Base-by-base conservation (phyloP, 2,329 filamentous ascomycete species). In the Aspergillus pseudotamarii region DNA sequence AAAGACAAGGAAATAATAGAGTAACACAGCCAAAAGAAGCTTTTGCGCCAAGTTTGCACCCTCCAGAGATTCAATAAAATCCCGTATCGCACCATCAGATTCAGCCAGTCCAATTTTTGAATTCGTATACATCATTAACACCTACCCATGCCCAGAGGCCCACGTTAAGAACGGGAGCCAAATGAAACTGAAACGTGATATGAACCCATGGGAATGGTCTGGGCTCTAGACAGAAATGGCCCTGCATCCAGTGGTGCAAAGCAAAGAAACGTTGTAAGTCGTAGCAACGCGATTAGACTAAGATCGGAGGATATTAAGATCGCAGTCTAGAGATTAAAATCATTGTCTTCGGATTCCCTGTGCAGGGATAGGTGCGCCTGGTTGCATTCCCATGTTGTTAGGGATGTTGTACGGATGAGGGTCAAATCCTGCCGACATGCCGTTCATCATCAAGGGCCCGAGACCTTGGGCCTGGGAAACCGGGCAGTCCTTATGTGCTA, bases 401-500 rank as follows among this genome's bases (percentile, higher is more conserved):
- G 75, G 70, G 70, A 82, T 79, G 59, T 74, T 76, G 67, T 81
- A 81, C 4, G 78, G 79, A 62, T 81, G 78, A 23, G 75, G 73
- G 23, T 81, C 79, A 57, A 72, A 78, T 53, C 79, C 79, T 57
- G 78, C 68, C 21, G 72, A 67, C 72, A 79, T 74, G 59, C 75
- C 75, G 48, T 78, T 79, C 76, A 80, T 79, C 69, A 78, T 75
- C 38, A 80, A 71, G 21, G 77, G 75, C 32, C 73, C 75, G 21
- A 95, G 82, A 4, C 91, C 91, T 77, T 97, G 94, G 53, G 92
- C 89, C 75, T 96, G 92, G 3, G 93, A 93, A 9, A 98, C 91
- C 0, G 94, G 93, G 70, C 95, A 98, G 76, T 98, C 94, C 76
- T 98, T 98, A 79, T 99, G 95, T 0, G 94, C 94, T 26, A 98